Evolutionary conservation across 352 stramenopile species (phyloP).

Genomic region (Globisporangium carolinianum): DNA sequence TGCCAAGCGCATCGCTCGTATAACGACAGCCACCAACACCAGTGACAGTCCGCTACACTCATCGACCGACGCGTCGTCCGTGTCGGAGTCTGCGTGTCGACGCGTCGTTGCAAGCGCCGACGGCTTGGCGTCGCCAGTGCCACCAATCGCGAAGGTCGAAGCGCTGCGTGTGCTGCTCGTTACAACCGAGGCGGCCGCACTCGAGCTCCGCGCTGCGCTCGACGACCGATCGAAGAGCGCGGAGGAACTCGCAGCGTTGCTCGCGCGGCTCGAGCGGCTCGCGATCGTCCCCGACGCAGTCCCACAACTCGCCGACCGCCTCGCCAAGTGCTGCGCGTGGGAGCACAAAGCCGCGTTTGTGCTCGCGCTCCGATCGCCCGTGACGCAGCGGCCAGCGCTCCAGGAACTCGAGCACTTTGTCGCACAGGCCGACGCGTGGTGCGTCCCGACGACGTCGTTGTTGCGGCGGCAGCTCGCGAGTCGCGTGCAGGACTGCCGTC

Average conservation of each 20-base stretch:
- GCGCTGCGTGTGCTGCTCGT: constrained; percentile 26
- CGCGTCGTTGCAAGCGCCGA: constrained; percentile 25
- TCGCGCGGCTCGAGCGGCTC: constrained; percentile 23
- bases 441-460: constrained; percentile 55
- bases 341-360: constrained; percentile 42
- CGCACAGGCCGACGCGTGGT: constrained; percentile 42
- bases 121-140: constrained; percentile 5
- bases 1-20: constrained; percentile 7
- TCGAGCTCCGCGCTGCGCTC: constrained; percentile 23
- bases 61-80: neutral
- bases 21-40: neutral
- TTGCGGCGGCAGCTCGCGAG: constrained; percentile 53
- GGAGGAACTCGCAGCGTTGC: constrained; percentile 38
- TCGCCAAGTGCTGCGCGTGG: constrained; percentile 49
- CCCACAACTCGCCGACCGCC: constrained; percentile 38
- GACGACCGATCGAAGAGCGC: constrained; percentile 32
- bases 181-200: constrained; percentile 18
- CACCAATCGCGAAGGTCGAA: constrained; percentile 25
- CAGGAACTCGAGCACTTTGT: constrained; percentile 46
- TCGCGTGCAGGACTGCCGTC: constrained; percentile 57
- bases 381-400: constrained; percentile 25
- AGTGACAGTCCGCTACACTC: neutral
- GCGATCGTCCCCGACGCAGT: constrained; percentile 32
- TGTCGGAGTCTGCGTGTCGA: constrained; percentile 22
- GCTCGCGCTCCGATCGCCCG: constrained; percentile 16